Base-by-base conservation (phyloP, 345 rosid species). In the Physaria fendleri region DNA sequence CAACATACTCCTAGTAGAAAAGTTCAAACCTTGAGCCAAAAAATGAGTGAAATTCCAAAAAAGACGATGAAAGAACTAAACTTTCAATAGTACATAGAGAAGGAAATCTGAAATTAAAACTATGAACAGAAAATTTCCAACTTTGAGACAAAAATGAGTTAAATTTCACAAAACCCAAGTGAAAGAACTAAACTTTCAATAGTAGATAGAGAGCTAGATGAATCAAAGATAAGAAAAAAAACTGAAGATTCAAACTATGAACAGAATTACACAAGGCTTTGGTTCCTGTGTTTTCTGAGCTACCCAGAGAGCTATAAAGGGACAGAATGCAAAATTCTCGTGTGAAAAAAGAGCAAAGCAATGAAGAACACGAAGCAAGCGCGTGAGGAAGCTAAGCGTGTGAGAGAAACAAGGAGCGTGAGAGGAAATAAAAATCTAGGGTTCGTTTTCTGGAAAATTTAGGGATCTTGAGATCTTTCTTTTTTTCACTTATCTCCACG, bases 341-440 rank as follows among this genome's bases (percentile, higher is more conserved):
- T 16, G 63, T 16, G 49, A 25, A 3, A 25, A 3, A 52, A 50
- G 50, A 55, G 65, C 34, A n/a, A 42, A 63, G 58, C 39, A 56
- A 8, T 47, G 67, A 17, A 41, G 51, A 45, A 16, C 39, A 63
- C 21, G 39, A 34, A 30, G 41, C 18, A 69, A 41, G 74, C 76
- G 71, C 65, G 76, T 62, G 71, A 27, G 41, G 35, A 32, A 51
- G 49, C 41, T 14, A 41, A 37, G 76, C 76, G 76, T 65, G 75
- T 71, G 75, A 60, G 71, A 33, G 15, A 39, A 58, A 17, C 32
- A 56, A 59, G 71, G 76, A 65, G 71, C 71, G 76, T 65, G 74
- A 61, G 33, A 24, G 72, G 18, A 56, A 68, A 72, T n/a, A 68
- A 53, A 35, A 72, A 63, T 49, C 40, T 72, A 72, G 76, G 76